Evolutionary conservation across 2,329 filamentous ascomycete genomes (phyloP).

Genomic region (Aureobasidium sp.): DNA sequence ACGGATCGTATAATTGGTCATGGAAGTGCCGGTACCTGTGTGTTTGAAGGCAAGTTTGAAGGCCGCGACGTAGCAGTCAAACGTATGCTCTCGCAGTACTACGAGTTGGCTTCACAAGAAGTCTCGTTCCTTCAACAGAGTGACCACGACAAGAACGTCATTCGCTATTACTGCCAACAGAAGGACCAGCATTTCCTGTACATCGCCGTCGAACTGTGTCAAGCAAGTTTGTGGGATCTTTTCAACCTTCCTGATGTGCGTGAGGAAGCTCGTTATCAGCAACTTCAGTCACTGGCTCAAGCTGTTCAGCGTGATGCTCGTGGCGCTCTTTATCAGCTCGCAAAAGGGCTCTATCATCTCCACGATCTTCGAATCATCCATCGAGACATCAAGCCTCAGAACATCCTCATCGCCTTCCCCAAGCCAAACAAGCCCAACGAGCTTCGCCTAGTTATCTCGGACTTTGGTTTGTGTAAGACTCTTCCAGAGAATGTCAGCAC

Average conservation of each 20-base stretch:
- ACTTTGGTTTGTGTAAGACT: conserved; percentile 97
- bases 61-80: conserved; percentile 92
- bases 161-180: conserved; percentile 91
- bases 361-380: conserved; percentile 93
- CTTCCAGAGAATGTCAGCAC: conserved; percentile 91
- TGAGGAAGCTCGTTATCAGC: conserved; percentile 31
- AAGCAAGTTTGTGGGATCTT: conserved; percentile 86
- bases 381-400: conserved; percentile 94
- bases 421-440: conserved; percentile 46
- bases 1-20: conserved; percentile 57
- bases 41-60: conserved; percentile 91
- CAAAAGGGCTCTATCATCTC: conserved; percentile 78
- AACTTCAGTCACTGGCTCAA: conserved; percentile 54
- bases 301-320: conserved; percentile 70
- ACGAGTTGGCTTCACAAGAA: conserved; percentile 90
- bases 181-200: conserved; percentile 86
- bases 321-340: conserved; percentile 78
- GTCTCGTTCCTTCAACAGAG: conserved; percentile 85
- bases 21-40: conserved; percentile 93
- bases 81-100: conserved; percentile 92
- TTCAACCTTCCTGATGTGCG: conserved; percentile 59
- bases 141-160: conserved; percentile 93
- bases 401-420: conserved; percentile 74
- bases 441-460: conserved; percentile 69
- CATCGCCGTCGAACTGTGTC: conserved; percentile 90